These are phyloP conservation scores for Penicillium sp. DNA, from an alignment of 2,329 filamentous ascomycete species.

Conservation along the genomic window DNA sequence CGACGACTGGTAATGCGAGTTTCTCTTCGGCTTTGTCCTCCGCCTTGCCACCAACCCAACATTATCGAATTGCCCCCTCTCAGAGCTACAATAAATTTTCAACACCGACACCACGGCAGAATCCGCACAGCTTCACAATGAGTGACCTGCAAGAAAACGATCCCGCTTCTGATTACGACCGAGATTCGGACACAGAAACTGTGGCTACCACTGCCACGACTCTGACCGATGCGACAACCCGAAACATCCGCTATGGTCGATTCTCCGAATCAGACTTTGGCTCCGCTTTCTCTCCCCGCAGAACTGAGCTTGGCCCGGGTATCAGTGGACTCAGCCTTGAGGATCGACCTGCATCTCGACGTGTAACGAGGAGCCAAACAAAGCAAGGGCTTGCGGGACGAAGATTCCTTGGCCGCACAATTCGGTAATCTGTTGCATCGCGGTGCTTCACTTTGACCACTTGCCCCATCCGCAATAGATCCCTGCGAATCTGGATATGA, in stretches of 20 bases:
- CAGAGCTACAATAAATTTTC: conserved; percentile 16
- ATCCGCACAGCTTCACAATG: conserved; percentile 30
- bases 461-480: not conserved
- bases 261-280: conserved; percentile 14
- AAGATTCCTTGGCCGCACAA: conserved; percentile 13
- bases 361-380: conserved; percentile 33
- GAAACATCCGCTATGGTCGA: conserved; percentile 33
- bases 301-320: conserved; percentile 29
- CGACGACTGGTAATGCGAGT: conserved; percentile 22
- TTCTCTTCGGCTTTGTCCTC: conserved; percentile 17
- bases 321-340: conserved; percentile 31
- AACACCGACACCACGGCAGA: conserved; percentile 6
- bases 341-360: conserved; percentile 26
- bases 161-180: conserved; percentile 27
- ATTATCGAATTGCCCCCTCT: conserved; percentile 19
- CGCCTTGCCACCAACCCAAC: conserved; percentile 17
- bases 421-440: conserved; percentile 7
- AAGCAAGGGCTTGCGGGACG: conserved; percentile 19
- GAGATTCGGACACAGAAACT: conserved; percentile 36
- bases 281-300: conserved; percentile 25
- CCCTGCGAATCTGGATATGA: not conserved
- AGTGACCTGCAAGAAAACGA: conserved; percentile 28
- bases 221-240: conserved; percentile 30
- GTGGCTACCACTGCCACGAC: conserved; percentile 28
- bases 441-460: not conserved